phyloP scores from a whole-genome alignment of 352 stramenopile species.

The Globisporangium takayamanum region DNA sequence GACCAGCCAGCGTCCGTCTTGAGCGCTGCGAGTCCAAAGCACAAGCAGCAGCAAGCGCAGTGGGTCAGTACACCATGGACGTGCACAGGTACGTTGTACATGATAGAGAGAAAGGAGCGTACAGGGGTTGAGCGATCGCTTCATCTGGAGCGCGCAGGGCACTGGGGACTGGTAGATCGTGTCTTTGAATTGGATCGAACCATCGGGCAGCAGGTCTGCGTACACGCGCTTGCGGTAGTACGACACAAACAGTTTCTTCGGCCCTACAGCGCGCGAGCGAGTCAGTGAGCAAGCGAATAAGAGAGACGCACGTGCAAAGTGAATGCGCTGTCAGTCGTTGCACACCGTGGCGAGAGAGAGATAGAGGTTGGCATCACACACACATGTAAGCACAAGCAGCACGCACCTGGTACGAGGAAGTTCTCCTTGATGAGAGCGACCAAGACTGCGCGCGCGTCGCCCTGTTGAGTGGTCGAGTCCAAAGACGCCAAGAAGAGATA shows the following conservation, averaged over 20 bases:
- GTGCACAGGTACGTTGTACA: too few species aligned
- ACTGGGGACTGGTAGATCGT: slow-evolving; percentile 68
- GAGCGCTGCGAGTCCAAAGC: slow-evolving; percentile 21
- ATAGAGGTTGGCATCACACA: background rate
- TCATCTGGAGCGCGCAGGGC: slow-evolving; percentile 72
- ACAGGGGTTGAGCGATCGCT: slow-evolving; percentile 74
- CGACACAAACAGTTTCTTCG: slow-evolving; percentile 73
- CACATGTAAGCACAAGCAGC: background rate
- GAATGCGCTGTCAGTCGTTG: background rate
- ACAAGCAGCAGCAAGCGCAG: background rate
- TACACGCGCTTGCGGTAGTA: slow-evolving; percentile 81
- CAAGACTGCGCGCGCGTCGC: slow-evolving; percentile 56
- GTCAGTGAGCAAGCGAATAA: background rate
- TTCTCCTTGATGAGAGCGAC: slow-evolving; percentile 67
- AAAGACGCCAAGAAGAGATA: background rate
- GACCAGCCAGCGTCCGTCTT: slow-evolving; percentile 79
- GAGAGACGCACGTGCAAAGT: background rate
- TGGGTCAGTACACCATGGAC: too few species aligned
- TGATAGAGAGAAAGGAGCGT: slow-evolving; percentile 12
- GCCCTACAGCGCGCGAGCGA: slow-evolving; percentile 15
- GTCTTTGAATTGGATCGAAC: slow-evolving; percentile 75
- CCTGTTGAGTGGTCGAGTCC: slow-evolving; percentile 16
- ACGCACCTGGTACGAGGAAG: slow-evolving; percentile 43
- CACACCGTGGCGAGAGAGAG: background rate
- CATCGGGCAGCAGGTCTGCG: slow-evolving; percentile 64